A percentile compares a stretch with the other conserved stretches of the same genome.
Evolutionary conservation across 2,329 filamentous ascomycete genomes (phyloP).

Genomic region (Fusarium incarnatum): DNA sequence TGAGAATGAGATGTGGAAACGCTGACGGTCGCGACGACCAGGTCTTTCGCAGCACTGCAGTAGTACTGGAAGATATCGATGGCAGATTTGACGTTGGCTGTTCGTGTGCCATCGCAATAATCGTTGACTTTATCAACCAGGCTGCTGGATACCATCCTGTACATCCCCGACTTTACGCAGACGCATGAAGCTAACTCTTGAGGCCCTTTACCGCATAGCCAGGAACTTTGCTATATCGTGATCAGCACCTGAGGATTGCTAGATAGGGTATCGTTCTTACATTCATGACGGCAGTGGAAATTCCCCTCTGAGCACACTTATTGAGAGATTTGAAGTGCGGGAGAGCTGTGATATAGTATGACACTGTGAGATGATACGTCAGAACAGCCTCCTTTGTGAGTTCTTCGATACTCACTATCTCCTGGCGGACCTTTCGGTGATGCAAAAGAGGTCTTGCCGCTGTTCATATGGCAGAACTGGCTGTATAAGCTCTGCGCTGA

Average conservation of each 20-base stretch:
- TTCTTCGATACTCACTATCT: constrained; percentile 56
- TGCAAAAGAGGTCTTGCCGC: constrained; percentile 63
- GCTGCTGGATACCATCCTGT: constrained; percentile 54
- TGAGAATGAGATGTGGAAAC: constrained; percentile 49
- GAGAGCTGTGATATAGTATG: constrained; percentile 66
- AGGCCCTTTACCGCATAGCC: constrained; percentile 59
- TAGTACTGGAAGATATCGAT: constrained; percentile 60
- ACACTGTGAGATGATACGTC: constrained; percentile 52
- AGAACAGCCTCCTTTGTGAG: neutral
- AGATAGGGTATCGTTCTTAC: constrained; percentile 46
- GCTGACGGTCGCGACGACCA: constrained; percentile 56
- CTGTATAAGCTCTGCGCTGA: constrained; percentile 63
- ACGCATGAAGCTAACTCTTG: constrained; percentile 64
- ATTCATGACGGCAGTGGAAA: constrained; percentile 57
- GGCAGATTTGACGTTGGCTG: constrained; percentile 60
- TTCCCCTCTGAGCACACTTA: constrained; percentile 57
- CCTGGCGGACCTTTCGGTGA: constrained; percentile 60
- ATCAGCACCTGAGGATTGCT: neutral
- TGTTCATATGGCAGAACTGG: constrained; percentile 63
- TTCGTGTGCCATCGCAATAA: constrained; percentile 58
- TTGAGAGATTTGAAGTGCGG: constrained; percentile 59
- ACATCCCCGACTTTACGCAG: constrained; percentile 63
- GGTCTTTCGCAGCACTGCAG: constrained; percentile 61
- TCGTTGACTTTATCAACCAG: constrained; percentile 60
- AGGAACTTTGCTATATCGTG: constrained; percentile 45